Evolutionary conservation across 306 rosid species (phyloP).

Genomic region (Vigna trinervia): DNA sequence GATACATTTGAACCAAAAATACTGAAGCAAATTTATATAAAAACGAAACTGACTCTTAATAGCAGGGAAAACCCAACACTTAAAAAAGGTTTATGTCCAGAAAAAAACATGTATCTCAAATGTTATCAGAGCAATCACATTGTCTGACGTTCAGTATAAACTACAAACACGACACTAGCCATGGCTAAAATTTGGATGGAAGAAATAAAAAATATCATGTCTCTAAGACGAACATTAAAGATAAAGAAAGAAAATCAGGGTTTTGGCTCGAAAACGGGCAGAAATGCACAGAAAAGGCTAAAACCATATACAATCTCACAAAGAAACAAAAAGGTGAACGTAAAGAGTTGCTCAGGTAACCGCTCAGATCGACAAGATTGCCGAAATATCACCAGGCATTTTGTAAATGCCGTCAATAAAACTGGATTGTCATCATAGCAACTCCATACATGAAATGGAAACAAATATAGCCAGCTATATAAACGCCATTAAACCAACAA

Average conservation of each 20-base stretch:
- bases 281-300: not conserved
- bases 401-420: slow-evolving; percentile 6
- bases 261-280: not conserved
- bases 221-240: too few species aligned
- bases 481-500: slow-evolving; percentile 47
- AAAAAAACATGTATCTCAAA: too few species aligned
- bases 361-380: slow-evolving; percentile 55
- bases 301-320: not conserved
- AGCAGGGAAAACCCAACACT: too few species aligned
- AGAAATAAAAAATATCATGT: too few species aligned
- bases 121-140: too few species aligned
- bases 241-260: too few species aligned
- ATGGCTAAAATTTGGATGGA: too few species aligned
- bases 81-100: too few species aligned
- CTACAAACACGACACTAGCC: too few species aligned
- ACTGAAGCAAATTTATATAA: too few species aligned
- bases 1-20: too few species aligned
- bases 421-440: not conserved
- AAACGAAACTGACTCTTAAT: not conserved
- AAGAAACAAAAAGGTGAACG: not conserved
- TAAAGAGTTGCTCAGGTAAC: slow-evolving; percentile 52
- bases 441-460: not conserved
- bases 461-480: not conserved
- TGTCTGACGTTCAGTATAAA: too few species aligned
- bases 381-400: slow-evolving; percentile 50